Evolutionary conservation across 345 rosid genomes (phyloP), one percentile per base, ranked within the genome.

Genomic region (Citrus reticulata): DNA sequence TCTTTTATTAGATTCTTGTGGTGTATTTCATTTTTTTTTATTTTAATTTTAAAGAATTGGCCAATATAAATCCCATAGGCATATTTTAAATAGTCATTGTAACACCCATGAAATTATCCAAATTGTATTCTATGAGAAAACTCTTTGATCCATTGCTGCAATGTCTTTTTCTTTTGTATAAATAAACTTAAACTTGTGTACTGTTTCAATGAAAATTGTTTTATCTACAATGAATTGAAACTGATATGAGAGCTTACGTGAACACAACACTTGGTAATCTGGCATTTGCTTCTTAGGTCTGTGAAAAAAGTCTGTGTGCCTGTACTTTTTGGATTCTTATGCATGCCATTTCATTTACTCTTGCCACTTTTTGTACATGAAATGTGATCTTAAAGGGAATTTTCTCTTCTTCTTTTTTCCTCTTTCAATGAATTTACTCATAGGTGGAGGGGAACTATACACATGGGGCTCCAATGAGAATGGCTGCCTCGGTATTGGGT

Each of bases 401-500:
- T 70, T 74, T 69, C 32, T 60, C 46, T 27, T 65, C 35, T 49
- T 55, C 4, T 25, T 30, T 64, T 64, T 27, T 30, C 74, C 54
- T n/a, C 37, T 60, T 22, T 35, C 30, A 54, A 70, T 34, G 6
- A 13, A 42, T 42, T 22, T n/a, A n/a, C 58, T 77, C 42, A 17
- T 76, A 91, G 99, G 94, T 81, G 80, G 86, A 77, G 97, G 98
- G 76, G 97, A 91, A 72, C 90, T 94, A 24, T 91, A 89, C 80
- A 85, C 95, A 4, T 96, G 97, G 97, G 98, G 99, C 30, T 88
- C 95, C 72, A 94, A 96, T 74, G 97, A 96, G 84, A 96, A 91
- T 84, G 97, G 99, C 72, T 96, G 98, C 86, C 97, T 96, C 70
- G 98, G 99, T 72, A 82, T 85, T 68, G 91, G 97, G 98, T 96